A percentile compares a stretch with the other conserved stretches of the same genome.
phyloP scores from a whole-genome alignment of 208 protist genomes.

The Leishmania gerbilli region DNA sequence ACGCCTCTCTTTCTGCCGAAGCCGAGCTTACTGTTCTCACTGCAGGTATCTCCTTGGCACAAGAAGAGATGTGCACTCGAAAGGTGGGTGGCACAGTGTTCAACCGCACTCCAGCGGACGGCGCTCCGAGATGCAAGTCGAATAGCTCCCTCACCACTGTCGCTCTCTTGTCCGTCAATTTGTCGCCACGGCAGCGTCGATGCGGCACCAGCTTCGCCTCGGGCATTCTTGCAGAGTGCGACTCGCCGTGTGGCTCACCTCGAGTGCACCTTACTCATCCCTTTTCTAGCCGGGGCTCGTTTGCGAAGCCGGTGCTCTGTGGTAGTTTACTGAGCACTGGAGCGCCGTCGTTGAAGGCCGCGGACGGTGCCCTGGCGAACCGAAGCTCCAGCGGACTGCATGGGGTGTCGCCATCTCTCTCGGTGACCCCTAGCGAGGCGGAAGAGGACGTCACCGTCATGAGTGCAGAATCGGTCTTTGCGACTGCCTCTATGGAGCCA shows the following conservation, averaged over 20 bases:
- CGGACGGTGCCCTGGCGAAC: not conserved
- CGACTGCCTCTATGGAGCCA: not conserved
- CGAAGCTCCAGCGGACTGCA: constrained; percentile 7
- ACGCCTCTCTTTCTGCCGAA: constrained; percentile 1
- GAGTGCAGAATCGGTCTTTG: not conserved
- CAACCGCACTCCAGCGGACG: not conserved
- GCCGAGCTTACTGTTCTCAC: constrained; percentile 23
- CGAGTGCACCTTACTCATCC: constrained; percentile 8
- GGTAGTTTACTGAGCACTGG: not conserved
- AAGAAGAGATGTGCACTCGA: not conserved
- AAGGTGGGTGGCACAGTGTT: not conserved
- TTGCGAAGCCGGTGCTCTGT: not conserved
- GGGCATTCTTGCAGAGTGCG: not conserved
- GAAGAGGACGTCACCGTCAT: not conserved
- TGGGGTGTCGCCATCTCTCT: constrained; percentile 5
- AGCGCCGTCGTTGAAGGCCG: not conserved
- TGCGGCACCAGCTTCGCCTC: not conserved
- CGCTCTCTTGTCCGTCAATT: not conserved
- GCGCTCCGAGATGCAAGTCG: not conserved
- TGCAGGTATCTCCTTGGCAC: not conserved
- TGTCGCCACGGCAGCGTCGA: constrained; percentile 4
- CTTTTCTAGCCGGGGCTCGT: not conserved
- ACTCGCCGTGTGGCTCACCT: constrained; percentile 15
- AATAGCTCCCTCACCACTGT: not conserved
- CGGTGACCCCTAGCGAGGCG: constrained; percentile 3